Base-by-base conservation (phyloP, 2,329 filamentous ascomycete genomes). In the Cordyceps pruinosa region DNA sequence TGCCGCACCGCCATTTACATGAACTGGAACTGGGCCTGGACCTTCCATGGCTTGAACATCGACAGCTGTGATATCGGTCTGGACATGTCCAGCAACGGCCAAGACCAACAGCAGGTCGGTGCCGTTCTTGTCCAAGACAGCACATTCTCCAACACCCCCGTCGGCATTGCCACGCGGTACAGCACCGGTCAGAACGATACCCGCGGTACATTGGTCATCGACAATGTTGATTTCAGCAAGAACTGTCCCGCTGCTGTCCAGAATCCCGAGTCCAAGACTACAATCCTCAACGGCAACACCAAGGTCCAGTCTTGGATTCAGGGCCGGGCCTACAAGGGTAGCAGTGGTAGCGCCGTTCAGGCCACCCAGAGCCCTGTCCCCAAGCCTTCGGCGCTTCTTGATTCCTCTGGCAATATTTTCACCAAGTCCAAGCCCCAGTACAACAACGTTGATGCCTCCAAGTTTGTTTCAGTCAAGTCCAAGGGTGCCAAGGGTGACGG, bases 21-120 rank as follows among this genome's bases (percentile, higher is more conserved):
- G 85, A 91, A 91, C 77, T 96, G 90, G 90, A 89, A 93, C 75
- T 96, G 90, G 90, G 77, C 85, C 19, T 95, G 88, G 87, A 84
- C 86, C 45, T 83, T 94, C 73, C 90, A 93, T 69, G 87, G 83
- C 35, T 64, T 95, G 37, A 80, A 75, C 46, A 89, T 95, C 72
- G 85, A 90, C 70, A 84, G 87, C 68, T 89, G 87, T 68, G 74
- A 77, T n/a, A 73, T 92, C 39, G 90, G 89, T 56, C 76, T 95
- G 61, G 88, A 95, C 72, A 90, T 96, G 84, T 82, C 86, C 54
- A 82, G 81, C 63, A 81, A 83, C 49, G 82, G 77, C 26, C 69
- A 75, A 32, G 74, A 78, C n/a, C 64, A 67, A 64, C 88, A 94
- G 74, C 87, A 84, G 12, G 91, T 96, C 53, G 94, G 94, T 57